Base-by-base conservation (phyloP, 2,329 filamentous ascomycete genomes). In the Sclerotinia nivalis region DNA sequence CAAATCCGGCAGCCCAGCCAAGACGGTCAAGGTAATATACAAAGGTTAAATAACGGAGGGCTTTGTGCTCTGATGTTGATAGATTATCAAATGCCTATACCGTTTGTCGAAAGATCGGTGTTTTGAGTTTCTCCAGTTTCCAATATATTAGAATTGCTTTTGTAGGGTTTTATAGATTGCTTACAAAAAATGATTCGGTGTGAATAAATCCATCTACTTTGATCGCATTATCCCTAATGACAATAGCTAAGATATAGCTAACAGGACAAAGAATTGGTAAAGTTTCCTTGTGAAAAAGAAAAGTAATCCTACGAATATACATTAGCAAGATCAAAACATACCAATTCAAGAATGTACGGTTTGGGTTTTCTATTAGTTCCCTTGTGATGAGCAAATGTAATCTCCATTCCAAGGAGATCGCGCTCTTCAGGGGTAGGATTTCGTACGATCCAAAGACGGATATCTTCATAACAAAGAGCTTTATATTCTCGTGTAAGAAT, bases 231-330 rank as follows among this genome's bases (percentile, higher is more conserved):
- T 75, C 66, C 43, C 45, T 60, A 34, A 74, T 60, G 18, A 67
- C 69, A 34, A 74, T 62, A 70, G 2, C 45, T 55, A 73, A 45
- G n/a, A 74, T 68, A 60, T 75, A 65, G 6, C 61, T 71, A 22
- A 75, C 70, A 47, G 69, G 60, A 73, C 54, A 75, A 34, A 75
- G 71, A 20, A 75, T 74, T 4, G 65, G 71, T 34, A 74, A 34
- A 62, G 71, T 58, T 59, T 74, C 70, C 67, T 75, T 40, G 12
- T 70, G 71, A 68, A 73, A 72, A 66, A 74, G 73, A 59, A 73
- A 73, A 25, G 65, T 74, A 31, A 68, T 74, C 13, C 60, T 40
- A 13, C 37, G 13, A 40, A 40, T 13, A 40, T 40, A 40, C 37
- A 68, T 71, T 70, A 62, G 62, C 54, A 62, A 56, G 49, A 40